Percentiles rank a stretch among this genome's conserved stretches.
These are phyloP conservation scores for Cucumis cinereus DNA, from an alignment of 306 rosid genomes.

Conservation along the genomic window DNA sequence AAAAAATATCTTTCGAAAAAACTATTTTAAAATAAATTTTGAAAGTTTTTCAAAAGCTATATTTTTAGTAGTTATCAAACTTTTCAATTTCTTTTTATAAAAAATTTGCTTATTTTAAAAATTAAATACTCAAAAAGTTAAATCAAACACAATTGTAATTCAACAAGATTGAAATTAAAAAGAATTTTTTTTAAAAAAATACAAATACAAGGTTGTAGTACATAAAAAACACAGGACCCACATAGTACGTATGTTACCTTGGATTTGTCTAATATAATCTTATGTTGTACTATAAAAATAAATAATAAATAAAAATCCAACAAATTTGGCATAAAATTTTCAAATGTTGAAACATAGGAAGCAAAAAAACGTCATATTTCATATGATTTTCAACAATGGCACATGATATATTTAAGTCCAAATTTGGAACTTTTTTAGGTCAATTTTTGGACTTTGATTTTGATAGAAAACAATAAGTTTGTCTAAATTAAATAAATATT, in stretches of 20 bases:
- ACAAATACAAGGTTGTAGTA: background rate
- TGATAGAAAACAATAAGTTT: background rate
- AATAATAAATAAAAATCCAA: background rate
- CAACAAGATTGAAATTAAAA: background rate
- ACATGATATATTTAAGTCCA: background rate
- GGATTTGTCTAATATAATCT: background rate
- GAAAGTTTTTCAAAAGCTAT: no score
- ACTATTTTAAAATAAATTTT: no score
- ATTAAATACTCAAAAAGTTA: no score
- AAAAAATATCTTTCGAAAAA: no score
- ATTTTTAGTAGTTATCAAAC: no score
- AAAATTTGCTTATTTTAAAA: no score
- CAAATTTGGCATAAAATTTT: background rate
- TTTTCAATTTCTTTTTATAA: no score
- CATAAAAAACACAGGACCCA: background rate
- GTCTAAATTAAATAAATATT: background rate
- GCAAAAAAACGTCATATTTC: background rate
- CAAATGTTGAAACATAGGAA: constrained; percentile 1
- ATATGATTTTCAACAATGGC: background rate
- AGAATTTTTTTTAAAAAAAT: background rate
- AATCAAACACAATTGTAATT: no score
- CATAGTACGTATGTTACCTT: background rate
- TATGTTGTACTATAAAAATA: background rate
- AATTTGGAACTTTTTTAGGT: constrained; percentile 1
- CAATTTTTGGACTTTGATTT: background rate